Base-by-base conservation (phyloP, 768 basidiomycete species). In the Mycena rebaudengoi region DNA sequence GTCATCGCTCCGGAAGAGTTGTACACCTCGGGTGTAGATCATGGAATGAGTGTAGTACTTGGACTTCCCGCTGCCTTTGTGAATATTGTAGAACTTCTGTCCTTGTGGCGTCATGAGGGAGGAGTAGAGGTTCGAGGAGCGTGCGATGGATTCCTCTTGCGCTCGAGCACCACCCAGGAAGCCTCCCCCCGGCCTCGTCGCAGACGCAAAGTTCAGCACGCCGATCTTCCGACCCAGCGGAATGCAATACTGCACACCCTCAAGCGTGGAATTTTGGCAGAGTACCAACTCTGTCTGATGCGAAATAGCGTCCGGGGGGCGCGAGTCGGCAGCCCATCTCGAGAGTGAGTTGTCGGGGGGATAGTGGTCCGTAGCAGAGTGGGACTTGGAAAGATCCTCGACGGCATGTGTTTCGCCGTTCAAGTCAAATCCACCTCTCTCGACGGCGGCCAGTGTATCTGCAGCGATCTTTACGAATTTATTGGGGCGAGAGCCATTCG, bases 81-180 rank as follows among this genome's bases (percentile, higher is more conserved):
- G 86, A n/a, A 80, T 48, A 6, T 68, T 67, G 69, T 88, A 85
- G 75, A 86, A 88, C 23, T 75, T 74, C 46, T 82, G 76, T 1
- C 78, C 82, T 2, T 69, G 70, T 40, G 75, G 71, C 39, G 83
- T 80, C 71, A 81, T 81, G 65, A 88, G 82, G 33, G 84, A 80
- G 21, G 81, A 76, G 62, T 83, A 85, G 20, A 88, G 69, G 11
- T 82, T 84, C 28, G 86, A 86, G 5, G 86, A 81, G 49, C 86
- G 82, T 18, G 86, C 86, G 67, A 88, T 78, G 60, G 82, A 81
- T 71, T 88, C 87, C 67, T 88, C 87, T 62, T 88, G 86, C 6
- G 87, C 86, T 53, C 83, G 80, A 1, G 86, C 83, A 33, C 86
- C 87, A 48, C 57, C 66, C 43, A 80, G 75, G 70, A 88, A 88